Conservation (phyloP, 768 basidiomycete genomes). For the Psilocybe sp. region DNA sequence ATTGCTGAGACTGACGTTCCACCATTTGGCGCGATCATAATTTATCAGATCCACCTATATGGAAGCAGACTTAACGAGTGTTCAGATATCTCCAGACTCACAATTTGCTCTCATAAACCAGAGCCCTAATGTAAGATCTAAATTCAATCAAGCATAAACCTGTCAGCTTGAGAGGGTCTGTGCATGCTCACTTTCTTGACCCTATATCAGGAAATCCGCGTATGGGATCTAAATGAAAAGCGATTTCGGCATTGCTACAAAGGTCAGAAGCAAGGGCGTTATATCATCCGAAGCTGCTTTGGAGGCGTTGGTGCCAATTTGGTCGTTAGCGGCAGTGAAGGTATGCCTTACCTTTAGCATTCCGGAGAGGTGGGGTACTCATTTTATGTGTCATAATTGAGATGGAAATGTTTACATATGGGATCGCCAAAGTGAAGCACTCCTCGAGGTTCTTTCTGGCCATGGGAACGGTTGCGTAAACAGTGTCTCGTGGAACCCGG, state of each 20-base stretch:
- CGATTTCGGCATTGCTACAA: slow-evolving; percentile 76
- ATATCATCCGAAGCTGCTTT: slow-evolving; percentile 91
- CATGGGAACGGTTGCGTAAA: slow-evolving; percentile 92
- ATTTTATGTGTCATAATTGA: slow-evolving; percentile 27
- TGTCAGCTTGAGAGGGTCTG: slow-evolving; percentile 11
- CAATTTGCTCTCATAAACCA: slow-evolving; percentile 85
- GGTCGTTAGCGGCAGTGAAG: slow-evolving; percentile 93
- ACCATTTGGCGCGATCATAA: slow-evolving; percentile 3
- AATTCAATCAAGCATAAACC: slow-evolving; percentile 10
- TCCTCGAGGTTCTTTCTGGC: slow-evolving; percentile 86
- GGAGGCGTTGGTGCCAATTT: slow-evolving; percentile 88
- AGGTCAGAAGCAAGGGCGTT: slow-evolving; percentile 80
- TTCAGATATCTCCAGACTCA: slow-evolving; percentile 84
- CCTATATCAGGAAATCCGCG: slow-evolving; percentile 71
- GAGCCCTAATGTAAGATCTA: slow-evolving; percentile 71
- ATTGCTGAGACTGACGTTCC: slow-evolving; percentile 4
- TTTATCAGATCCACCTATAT: slow-evolving; percentile 55
- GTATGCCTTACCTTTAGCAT: slow-evolving; percentile 42
- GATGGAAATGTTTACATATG: slow-evolving; percentile 95
- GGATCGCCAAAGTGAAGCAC: slow-evolving; percentile 81
- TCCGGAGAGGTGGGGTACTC: not conserved
- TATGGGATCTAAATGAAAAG: slow-evolving; percentile 77
- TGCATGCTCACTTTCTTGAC: slow-evolving; percentile 7
- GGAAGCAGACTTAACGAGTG: slow-evolving; percentile 83
- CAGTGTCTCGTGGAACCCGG: slow-evolving; percentile 94